Percentiles rank a stretch among this genome's conserved stretches.
These are phyloP conservation scores for Cercophora newfieldiana DNA, from an alignment of 495 filamentous ascomycete genomes.

Conservation along the genomic window DNA sequence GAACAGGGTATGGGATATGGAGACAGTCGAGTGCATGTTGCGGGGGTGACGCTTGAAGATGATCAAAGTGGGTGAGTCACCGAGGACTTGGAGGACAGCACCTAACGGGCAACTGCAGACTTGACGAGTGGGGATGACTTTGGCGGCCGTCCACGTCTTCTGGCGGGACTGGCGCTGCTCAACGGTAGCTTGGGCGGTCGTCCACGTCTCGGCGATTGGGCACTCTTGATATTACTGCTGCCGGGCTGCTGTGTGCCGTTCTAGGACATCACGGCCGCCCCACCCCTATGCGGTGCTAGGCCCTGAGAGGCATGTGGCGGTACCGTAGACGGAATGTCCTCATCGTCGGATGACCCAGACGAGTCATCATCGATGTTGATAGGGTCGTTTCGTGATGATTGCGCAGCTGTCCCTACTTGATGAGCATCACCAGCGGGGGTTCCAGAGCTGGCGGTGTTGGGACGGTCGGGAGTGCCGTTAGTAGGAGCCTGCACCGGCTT, in stretches of 20 bases:
- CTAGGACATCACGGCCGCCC: slow-evolving; percentile 5
- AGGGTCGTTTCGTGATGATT: neutral
- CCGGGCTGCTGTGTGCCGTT: neutral
- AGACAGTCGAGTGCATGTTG: too few relatives aligned
- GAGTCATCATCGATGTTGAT: slow-evolving; percentile 30
- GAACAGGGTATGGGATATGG: too few relatives aligned
- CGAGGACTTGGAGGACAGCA: neutral
- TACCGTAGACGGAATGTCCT: slow-evolving; percentile 45
- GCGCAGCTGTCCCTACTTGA: neutral
- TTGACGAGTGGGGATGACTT: neutral
- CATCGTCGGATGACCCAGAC: slow-evolving; percentile 39
- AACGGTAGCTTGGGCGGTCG: neutral
- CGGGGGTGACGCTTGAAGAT: too few relatives aligned
- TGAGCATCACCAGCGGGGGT: neutral
- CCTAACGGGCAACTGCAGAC: neutral
- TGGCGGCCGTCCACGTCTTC: neutral
- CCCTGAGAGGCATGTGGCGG: slow-evolving; percentile 21
- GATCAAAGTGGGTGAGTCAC: neutral
- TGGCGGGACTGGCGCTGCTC: neutral
- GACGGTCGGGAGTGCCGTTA: neutral
- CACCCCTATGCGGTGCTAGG: slow-evolving; percentile 2
- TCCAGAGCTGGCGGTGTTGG: neutral
- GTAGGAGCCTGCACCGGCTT: slow-evolving; percentile 4
- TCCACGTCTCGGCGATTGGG: neutral
- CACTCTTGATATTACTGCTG: neutral